Base-by-base conservation (phyloP, 2,329 filamentous ascomycete genomes). In the Phaeosphaeria sp. region DNA sequence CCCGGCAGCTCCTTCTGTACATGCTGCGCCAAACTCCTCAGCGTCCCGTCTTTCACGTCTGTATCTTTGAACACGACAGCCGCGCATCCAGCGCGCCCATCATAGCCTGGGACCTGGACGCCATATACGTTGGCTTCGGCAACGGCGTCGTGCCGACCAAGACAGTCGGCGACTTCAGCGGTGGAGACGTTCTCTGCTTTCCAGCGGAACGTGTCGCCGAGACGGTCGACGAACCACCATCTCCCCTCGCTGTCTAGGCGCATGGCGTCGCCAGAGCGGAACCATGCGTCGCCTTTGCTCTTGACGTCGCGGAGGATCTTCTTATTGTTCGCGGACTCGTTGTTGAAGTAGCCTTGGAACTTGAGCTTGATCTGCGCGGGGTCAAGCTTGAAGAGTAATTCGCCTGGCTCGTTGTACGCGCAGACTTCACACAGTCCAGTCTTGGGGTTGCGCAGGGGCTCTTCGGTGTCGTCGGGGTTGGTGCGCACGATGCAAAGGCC, bases 371-470 rank as follows among this genome's bases (percentile, higher is more conserved):
- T 85, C 50, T 76, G 65, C 6, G 48, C 43, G 1, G 73, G 59
- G 30, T 77, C 73, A 18, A 77, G 67, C 17, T 69, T 71, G 52
- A 66, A 72, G n/a, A 93, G 77, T 3, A 93, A 87, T 76, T 94
- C 90, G 13, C 90, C 90, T 1, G 90, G 88, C 39, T 86, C 81
- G 15, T 87, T 84, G 67, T 87, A 89, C 0, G 85, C 77, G 42
- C 84, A 81, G n/a, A 88, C 82, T 21, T 79, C 76, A 1, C 85
- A 90, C 50, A 91, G 88, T 0, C 89, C 89, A 0, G 89, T 91
- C 55, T 82, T 81, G 0, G 85, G 80, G 68, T 91, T 84, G 17
- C 90, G 83, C 44, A 83, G 79, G 43, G 91, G 86, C 25, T 36
- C 30, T 15, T 36, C 30, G 30, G 88, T 86, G 0, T 88, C 87